Evolutionary conservation across 1,284 basidiomycete species (phyloP), one percentile per base, ranked within the genome.

Genomic region (Sutorius eximius): DNA sequence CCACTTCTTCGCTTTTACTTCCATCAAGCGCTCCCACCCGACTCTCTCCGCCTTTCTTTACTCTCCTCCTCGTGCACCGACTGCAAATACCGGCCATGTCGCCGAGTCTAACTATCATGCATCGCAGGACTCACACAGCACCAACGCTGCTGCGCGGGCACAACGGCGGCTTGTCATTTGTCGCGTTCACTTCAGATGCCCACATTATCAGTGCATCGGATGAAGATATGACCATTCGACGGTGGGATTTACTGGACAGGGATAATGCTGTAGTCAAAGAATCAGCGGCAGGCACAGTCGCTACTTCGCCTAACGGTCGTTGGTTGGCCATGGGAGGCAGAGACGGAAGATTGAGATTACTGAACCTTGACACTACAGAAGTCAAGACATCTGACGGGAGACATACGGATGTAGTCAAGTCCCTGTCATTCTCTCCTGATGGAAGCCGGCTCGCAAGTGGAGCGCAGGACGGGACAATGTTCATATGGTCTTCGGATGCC

Each of bases 361-460:
- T 64, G 5, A 33, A 60, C 45, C 45, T 53, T 13, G 22, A 45
- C 9, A 48, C 48, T 4, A 8, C 27, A 29, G 52, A 57, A 3
- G 5, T 49, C n/a, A 18, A 40, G 3, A 62, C 15, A 46, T 60
- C 56, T 16, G 18, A 1, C 13, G 47, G 3, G 10, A 43, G 27
- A 29, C 63, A 65, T 16, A 12, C 9, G 13, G 36, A 38, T 0
- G n/a, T 32, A 13, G 16, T 65, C 52, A 51, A 36, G 27, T 68
- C 63, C 5, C 15, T 65, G 45, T 44, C 64, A 0, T 66, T 65
- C 43, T 64, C 63, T 7, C 62, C 61, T 1, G 52, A 68, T 33
- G 57, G 61, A 10, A 56, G 15, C 16, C 40, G 44, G 8, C 30
- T 68, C 41, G 59, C 59, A 6, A 65, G 61, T 7, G 66, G 63